Percentiles rank a stretch among this genome's conserved stretches.
Conservation (phyloP, 2,329 filamentous ascomycete genomes). For the Exophiala xenobiotica region DNA sequence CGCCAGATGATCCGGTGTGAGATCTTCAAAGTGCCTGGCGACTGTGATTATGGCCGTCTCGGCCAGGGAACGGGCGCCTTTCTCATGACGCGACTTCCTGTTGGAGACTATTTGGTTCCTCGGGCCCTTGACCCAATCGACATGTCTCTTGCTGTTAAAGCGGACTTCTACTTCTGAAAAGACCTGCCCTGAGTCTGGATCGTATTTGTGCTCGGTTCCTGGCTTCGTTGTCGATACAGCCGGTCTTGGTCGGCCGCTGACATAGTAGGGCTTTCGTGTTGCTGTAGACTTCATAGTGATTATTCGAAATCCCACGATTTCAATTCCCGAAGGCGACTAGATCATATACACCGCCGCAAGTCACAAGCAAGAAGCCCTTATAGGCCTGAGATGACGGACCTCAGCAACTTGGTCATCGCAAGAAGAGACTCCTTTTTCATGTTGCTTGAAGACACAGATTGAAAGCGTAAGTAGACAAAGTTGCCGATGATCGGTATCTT, state of each 20-base stretch:
- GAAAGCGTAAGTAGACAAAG: neutral
- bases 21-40: conserved; percentile 37
- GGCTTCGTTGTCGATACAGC: neutral
- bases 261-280: neutral
- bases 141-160: conserved; percentile 12
- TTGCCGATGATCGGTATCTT: neutral
- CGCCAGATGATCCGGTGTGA: conserved; percentile 39
- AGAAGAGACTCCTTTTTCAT: conserved; percentile 30
- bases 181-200: conserved; percentile 26
- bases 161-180: conserved; percentile 24
- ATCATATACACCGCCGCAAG: neutral
- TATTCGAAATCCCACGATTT: neutral
- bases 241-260: neutral
- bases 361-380: too few relatives aligned
- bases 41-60: conserved; percentile 24
- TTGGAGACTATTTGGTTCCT: conserved; percentile 19
- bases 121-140: conserved; percentile 27
- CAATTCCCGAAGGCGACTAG: neutral
- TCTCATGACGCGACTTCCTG: conserved; percentile 5
- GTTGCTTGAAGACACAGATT: conserved; percentile 3
- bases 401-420: conserved; percentile 29
- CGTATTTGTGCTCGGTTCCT: conserved; percentile 13
- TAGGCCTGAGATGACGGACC: conserved; percentile 8
- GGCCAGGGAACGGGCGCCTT: conserved; percentile 25
- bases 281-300: neutral